Percentiles rank a stretch among this genome's conserved stretches.
Evolutionary conservation across 108 stramenopile species (phyloP).

Genomic region (Cylindrotheca closterium): DNA sequence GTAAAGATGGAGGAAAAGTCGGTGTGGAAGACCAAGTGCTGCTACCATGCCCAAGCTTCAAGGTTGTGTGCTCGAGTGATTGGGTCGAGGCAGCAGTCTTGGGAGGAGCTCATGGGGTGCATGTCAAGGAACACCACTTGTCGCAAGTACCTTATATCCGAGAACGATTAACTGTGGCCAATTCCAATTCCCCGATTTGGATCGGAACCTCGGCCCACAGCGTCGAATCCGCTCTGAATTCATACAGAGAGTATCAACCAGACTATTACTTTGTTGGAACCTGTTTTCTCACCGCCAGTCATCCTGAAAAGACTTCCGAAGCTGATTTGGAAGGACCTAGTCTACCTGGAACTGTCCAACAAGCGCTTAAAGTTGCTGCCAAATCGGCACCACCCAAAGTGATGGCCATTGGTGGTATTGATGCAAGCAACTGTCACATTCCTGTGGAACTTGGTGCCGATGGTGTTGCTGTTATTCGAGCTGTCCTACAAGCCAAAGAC

Average conservation of each 20-base stretch:
- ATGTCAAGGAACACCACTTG: slow-evolving; percentile 73
- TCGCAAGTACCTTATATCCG: slow-evolving; percentile 53
- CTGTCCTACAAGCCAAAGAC: slow-evolving; percentile 62
- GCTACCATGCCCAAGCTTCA: slow-evolving; percentile 13
- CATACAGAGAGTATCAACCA: slow-evolving; percentile 29
- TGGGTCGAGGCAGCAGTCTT: slow-evolving; percentile 41
- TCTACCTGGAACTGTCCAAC: slow-evolving; percentile 57
- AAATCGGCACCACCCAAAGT: slow-evolving; percentile 31
- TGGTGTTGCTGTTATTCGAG: slow-evolving; percentile 78
- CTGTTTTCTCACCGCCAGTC: slow-evolving; percentile 67
- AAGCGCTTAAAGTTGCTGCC: slow-evolving; percentile 10
- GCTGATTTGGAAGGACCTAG: slow-evolving; percentile 78
- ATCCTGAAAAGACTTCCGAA: slow-evolving; percentile 61
- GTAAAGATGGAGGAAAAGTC: background rate
- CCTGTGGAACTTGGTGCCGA: slow-evolving; percentile 68
- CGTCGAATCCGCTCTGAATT: slow-evolving; percentile 48
- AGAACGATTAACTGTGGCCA: slow-evolving; percentile 30
- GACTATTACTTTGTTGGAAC: slow-evolving; percentile 86
- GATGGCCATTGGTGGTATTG: slow-evolving; percentile 82
- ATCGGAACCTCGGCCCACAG: slow-evolving; percentile 80
- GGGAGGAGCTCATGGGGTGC: slow-evolving; percentile 61
- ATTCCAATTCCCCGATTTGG: slow-evolving; percentile 5
- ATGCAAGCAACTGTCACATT: slow-evolving; percentile 65
- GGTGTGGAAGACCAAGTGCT: background rate
- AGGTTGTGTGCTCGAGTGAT: slow-evolving; percentile 65